Percentiles rank a stretch among this genome's conserved stretches.
Evolutionary conservation across 352 stramenopile genomes (phyloP).

Genomic region (Globisporangium solare): DNA sequence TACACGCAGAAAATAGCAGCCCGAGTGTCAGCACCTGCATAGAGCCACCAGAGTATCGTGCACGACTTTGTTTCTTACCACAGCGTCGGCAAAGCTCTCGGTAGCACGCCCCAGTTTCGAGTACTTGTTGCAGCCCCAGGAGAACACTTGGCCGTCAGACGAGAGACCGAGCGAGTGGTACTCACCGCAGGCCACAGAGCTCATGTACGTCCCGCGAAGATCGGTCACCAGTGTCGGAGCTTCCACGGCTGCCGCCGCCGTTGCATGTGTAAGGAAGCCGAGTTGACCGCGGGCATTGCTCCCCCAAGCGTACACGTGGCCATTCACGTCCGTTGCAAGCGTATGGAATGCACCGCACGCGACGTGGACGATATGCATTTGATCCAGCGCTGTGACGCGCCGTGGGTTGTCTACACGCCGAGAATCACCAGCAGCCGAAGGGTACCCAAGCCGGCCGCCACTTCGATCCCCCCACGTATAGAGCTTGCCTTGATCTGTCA

Average conservation of each 20-base stretch:
- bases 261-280: constrained; percentile 27
- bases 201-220: constrained; percentile 58
- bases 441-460: constrained; percentile 54
- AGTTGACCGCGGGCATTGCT: constrained; percentile 51
- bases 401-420: constrained; percentile 36
- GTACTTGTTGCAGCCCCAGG: constrained; percentile 72
- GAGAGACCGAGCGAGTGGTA: constrained; percentile 69
- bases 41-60: constrained; percentile 3
- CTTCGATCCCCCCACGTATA: constrained; percentile 64
- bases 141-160: constrained; percentile 55
- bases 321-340: constrained; percentile 64
- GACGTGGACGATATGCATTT: constrained; percentile 45
- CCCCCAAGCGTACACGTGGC: constrained; percentile 71
- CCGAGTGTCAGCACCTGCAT: neutral
- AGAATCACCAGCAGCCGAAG: constrained; percentile 33
- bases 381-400: constrained; percentile 25
- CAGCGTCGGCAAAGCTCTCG: constrained; percentile 30
- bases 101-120: constrained; percentile 48
- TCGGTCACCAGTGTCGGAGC: constrained; percentile 33
- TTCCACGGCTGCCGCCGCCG: constrained; percentile 20
- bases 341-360: constrained; percentile 69
- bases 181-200: constrained; percentile 57
- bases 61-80: constrained; percentile 15
- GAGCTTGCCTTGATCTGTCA: constrained; percentile 35
- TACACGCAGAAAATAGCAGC: too few relatives aligned